Conservation (phyloP, 495 filamentous ascomycete species). For the Neurospora sp. region DNA sequence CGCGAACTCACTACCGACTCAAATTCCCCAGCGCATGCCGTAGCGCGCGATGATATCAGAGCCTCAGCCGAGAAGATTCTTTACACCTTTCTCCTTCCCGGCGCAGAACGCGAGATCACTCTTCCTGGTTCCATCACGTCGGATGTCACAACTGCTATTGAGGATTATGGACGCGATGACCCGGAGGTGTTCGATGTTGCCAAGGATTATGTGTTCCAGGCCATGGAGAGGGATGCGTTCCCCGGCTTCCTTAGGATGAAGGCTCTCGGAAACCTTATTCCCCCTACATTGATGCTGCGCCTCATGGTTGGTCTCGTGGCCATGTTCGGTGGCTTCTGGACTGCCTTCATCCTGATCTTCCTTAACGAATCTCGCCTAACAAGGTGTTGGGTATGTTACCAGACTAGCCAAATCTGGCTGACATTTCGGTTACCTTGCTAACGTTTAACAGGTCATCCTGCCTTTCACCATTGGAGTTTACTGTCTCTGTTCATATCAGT, state of each 20-base stretch:
- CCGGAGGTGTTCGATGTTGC: constrained; percentile 94
- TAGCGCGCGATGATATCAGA: constrained; percentile 75
- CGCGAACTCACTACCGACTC: constrained; percentile 50
- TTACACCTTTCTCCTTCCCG: constrained; percentile 86
- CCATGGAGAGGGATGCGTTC: constrained; percentile 98
- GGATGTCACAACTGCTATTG: constrained; percentile 71
- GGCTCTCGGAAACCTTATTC: constrained; percentile 89
- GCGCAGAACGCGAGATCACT: constrained; percentile 89
- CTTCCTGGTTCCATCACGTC: constrained; percentile 77
- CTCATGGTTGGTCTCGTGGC: constrained; percentile 76
- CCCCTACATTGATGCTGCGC: constrained; percentile 71
- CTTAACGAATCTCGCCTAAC: constrained; percentile 63
- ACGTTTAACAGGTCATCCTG: constrained; percentile 61
- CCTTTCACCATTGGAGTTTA: constrained; percentile 89
- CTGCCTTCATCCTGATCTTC: constrained; percentile 84
- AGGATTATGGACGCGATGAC: constrained; percentile 83
- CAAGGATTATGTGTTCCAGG: constrained; percentile 98
- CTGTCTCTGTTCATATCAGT: constrained; percentile 80
- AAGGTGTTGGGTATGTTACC: constrained; percentile 66
- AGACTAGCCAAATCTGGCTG: neutral
- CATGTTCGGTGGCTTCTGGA: constrained; percentile 90
- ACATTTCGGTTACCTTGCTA: constrained; percentile 8
- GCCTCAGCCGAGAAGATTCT: constrained; percentile 95
- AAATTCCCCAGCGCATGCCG: constrained; percentile 73
- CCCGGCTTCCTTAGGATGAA: constrained; percentile 92